Evolutionary conservation across 1,139 yeast species (phyloP).

Genomic region (Zygosaccharomyces pseudobailii): DNA sequence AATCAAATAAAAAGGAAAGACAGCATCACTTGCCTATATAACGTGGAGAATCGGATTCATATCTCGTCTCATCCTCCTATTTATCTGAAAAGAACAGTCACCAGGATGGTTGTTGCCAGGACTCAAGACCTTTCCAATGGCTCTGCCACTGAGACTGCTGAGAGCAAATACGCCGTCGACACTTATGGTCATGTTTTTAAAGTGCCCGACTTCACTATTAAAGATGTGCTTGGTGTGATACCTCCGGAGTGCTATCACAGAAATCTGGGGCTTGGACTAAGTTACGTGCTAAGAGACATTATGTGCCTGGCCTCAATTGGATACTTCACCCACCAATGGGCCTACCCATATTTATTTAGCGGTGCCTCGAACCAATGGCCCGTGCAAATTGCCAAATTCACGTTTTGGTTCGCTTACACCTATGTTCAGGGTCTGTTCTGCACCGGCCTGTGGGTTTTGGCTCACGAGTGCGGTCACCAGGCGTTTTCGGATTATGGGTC

Average conservation of each 20-base stretch:
- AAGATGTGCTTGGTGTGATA: constrained; percentile 55
- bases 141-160: constrained; percentile 20
- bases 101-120: background rate
- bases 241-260: constrained; percentile 62
- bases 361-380: constrained; percentile 3
- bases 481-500: constrained; percentile 70
- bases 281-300: constrained; percentile 57
- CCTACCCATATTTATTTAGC: constrained; percentile 14
- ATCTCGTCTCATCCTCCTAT: background rate
- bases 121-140: background rate
- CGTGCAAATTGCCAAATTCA: constrained; percentile 39
- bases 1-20: background rate
- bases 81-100: background rate
- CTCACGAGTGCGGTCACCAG: constrained; percentile 89
- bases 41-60: background rate
- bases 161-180: constrained; percentile 42
- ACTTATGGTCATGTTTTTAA: constrained; percentile 53
- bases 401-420: constrained; percentile 57
- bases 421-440: constrained; percentile 61
- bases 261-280: constrained; percentile 45
- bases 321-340: constrained; percentile 14
- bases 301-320: constrained; percentile 42
- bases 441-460: constrained; percentile 80
- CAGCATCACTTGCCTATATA: background rate
- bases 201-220: constrained; percentile 60